phyloP scores from a whole-genome alignment of 2,329 filamentous ascomycete genomes.

The Didymella sp. region DNA sequence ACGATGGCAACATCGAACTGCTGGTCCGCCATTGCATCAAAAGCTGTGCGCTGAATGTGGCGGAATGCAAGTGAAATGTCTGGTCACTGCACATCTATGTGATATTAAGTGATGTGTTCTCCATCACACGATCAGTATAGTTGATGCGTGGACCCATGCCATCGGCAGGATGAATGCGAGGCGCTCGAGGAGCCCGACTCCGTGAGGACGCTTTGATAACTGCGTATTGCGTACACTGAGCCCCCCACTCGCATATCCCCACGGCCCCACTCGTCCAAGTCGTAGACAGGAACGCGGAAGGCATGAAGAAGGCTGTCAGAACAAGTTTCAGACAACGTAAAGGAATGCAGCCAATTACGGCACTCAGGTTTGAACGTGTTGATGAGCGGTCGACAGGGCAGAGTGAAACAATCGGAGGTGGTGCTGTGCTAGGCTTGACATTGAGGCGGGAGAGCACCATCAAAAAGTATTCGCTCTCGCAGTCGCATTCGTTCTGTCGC shows the following conservation, averaged over 20 bases:
- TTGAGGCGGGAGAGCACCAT: neutral
- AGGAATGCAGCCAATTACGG: neutral
- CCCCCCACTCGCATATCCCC: conserved; percentile 3
- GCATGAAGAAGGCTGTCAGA: neutral
- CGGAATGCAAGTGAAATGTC: neutral
- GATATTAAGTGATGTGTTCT: neutral
- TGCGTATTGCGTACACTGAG: neutral
- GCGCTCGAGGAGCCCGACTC: neutral
- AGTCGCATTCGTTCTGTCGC: neutral
- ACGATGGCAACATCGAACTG: conserved; percentile 11
- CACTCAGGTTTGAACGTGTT: neutral
- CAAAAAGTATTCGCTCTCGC: neutral
- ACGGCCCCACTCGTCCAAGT: conserved; percentile 6
- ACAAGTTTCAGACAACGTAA: neutral
- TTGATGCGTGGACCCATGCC: neutral
- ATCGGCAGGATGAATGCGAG: conserved; percentile 5
- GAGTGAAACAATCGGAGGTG: neutral
- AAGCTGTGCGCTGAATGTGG: too few species aligned
- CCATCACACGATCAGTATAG: neutral
- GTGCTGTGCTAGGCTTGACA: neutral
- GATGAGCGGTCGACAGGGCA: neutral
- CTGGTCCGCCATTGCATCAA: conserved; percentile 7
- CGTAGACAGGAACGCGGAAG: neutral
- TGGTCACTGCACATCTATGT: neutral
- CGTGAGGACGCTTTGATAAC: neutral